Base-by-base conservation (phyloP, 768 basidiomycete species). In the Rossbeevera mucosa region DNA sequence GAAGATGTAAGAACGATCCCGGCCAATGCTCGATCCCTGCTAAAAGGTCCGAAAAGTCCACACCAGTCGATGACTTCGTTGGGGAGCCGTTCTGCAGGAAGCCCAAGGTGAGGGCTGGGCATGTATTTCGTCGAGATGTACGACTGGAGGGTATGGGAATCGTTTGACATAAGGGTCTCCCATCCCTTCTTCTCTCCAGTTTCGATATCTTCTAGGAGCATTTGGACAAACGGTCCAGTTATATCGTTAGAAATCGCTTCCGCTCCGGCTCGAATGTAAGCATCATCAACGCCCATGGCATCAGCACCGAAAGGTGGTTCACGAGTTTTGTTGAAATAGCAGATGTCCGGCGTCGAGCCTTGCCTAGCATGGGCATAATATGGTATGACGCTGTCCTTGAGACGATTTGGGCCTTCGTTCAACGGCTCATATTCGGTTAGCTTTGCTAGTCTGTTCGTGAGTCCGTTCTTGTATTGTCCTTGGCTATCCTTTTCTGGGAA, bases 391-490 rank as follows among this genome's bases (percentile, higher is more conserved):
- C 53, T 63, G 21, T 63, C 56, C 36, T 30, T 56, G 52, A 54
- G 56, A 12, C 44, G 25, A 21, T 48, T 54, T 11, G 6, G 26
- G 14, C 56, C 59, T 11, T 57, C 49, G n/a, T 66, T 66, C 47
- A 68, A 58, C 8, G 57, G 60, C 20, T 33, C 29, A 22, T 72
- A 66, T 18, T 63, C 54, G 53, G 64, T 66, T 25, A 73, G 58
- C 26, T 69, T 50, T 44, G 66, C 69, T 13, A 67, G 30, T 26
- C 70, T 59, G 25, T 55, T 64, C 71, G 72, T 74, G 30, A 62
- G 45, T 4, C 58, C 55, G 40, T 60, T 61, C 22, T 64, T 49
- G 18, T 53, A 62, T 2, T n/a, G 44, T 41, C 54, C 60, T 12
- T 30, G 20, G 6, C 11, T 12, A 28, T 59, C 47, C 49, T 63